Percentiles rank a stretch among this genome's conserved stretches.
phyloP scores from a whole-genome alignment of 441 rosid species.

The Populus hybrid region DNA sequence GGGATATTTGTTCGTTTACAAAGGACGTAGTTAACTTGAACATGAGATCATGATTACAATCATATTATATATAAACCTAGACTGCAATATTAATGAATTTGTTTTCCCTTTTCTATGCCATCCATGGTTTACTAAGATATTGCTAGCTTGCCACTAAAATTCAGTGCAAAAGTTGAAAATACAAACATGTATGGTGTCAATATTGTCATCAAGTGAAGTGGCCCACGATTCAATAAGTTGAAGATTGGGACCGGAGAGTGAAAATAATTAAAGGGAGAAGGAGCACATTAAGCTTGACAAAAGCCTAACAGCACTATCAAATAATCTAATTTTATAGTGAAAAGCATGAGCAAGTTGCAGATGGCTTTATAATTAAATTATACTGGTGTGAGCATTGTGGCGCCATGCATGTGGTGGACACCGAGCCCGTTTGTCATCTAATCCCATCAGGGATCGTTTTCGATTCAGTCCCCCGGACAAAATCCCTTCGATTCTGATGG shows the following conservation, averaged over 20 bases:
- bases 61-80: background rate
- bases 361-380: background rate
- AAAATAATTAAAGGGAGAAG: background rate
- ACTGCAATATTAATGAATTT: too few species aligned
- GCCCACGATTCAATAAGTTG: constrained; percentile 9
- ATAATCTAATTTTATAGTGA: background rate
- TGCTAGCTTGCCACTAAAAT: background rate
- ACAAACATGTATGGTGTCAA: background rate
- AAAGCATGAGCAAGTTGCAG: background rate
- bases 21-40: too few species aligned
- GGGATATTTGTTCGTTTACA: background rate
- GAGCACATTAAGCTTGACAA: constrained; percentile 1
- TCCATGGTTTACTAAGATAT: background rate
- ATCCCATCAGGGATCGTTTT: background rate
- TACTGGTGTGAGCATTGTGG: background rate
- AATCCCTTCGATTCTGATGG: background rate
- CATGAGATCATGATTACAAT: background rate
- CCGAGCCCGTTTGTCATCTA: background rate
- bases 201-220: background rate
- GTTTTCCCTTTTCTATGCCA: background rate
- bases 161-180: constrained; percentile 4
- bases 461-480: background rate
- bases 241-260: background rate
- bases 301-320: background rate
- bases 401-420: background rate